phyloP scores from a whole-genome alignment of 1,284 basidiomycete species.

The Fomitopsis schrenkii region DNA sequence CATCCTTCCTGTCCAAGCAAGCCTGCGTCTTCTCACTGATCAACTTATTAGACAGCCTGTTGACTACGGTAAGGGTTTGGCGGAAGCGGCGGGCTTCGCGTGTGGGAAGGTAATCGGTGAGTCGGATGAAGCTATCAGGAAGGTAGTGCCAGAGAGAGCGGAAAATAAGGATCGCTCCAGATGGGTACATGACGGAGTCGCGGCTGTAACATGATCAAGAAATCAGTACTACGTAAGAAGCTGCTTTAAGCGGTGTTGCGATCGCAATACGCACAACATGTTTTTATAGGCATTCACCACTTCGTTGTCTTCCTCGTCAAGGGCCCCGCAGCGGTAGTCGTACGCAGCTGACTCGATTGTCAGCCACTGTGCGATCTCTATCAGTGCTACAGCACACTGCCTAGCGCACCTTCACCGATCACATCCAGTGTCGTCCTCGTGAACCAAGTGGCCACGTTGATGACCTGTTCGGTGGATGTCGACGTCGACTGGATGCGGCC shows the following conservation, averaged over 20 bases:
- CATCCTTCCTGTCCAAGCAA: constrained; percentile 12
- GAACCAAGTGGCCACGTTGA: constrained; percentile 38
- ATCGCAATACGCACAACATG: constrained; percentile 26
- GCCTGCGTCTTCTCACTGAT: constrained; percentile 35
- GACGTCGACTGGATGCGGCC: constrained; percentile 9
- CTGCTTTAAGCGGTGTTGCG: neutral
- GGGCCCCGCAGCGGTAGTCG: constrained; percentile 24
- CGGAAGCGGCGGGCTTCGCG: constrained; percentile 32
- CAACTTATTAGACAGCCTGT: constrained; percentile 25
- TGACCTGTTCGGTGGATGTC: constrained; percentile 5
- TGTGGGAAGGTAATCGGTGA: constrained; percentile 32
- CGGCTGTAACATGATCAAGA: constrained; percentile 4
- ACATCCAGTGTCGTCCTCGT: constrained; percentile 43
- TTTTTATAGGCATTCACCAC: constrained; percentile 27
- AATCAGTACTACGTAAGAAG: no score
- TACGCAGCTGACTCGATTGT: constrained; percentile 21
- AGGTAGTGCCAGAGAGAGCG: constrained; percentile 20
- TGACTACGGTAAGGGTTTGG: constrained; percentile 25
- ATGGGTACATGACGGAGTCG: constrained; percentile 19
- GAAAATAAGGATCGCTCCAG: constrained; percentile 18
- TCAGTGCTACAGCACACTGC: constrained; percentile 5
- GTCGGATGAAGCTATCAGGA: constrained; percentile 29
- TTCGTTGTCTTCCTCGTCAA: constrained; percentile 25
- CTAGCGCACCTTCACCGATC: constrained; percentile 33
- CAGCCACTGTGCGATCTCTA: no score